Evolutionary conservation across 73 alveolate species (phyloP).

Genomic region (Stentor roeselii): DNA sequence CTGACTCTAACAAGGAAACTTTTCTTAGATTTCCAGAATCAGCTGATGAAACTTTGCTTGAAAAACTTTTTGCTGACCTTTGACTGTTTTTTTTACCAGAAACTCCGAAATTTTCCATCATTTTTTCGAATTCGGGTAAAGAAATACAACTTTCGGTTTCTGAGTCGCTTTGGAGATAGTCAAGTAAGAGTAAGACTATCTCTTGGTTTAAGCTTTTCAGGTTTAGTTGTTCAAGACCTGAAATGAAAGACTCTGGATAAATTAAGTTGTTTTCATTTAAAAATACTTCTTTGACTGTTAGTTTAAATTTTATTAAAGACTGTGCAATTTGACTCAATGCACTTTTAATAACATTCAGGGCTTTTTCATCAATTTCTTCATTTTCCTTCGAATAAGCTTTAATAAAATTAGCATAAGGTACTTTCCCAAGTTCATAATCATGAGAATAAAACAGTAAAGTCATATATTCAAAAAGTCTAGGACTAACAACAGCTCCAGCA

Average conservation of each 20-base stretch:
- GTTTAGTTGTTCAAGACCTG: not conserved
- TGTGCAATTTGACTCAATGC: not conserved
- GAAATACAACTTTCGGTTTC: slow-evolving; percentile 39
- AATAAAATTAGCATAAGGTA: slow-evolving; percentile 26
- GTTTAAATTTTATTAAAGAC: not conserved
- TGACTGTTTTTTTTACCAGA: slow-evolving; percentile 28
- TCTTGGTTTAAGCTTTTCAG: not conserved
- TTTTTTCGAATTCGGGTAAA: slow-evolving; percentile 42
- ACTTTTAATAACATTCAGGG: not conserved
- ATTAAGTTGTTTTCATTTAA: not conserved
- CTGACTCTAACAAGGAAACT: not conserved
- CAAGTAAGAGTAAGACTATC: slow-evolving; percentile 19
- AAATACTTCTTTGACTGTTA: slow-evolving; percentile 22
- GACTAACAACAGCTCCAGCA: not conserved
- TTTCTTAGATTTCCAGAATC: not conserved
- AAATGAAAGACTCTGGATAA: not conserved
- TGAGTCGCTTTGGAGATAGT: slow-evolving; percentile 30
- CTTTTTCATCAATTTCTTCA: not conserved
- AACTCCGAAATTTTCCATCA: slow-evolving; percentile 33
- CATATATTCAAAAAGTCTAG: not conserved
- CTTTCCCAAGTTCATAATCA: not conserved
- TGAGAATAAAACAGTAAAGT: not conserved
- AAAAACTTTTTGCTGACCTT: slow-evolving; percentile 24
- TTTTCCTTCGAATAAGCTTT: slow-evolving; percentile 2
- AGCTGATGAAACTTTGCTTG: not conserved